These are phyloP conservation scores for Myxozyma neotropica DNA, from an alignment of 805 yeast species.

Conservation along the genomic window DNA sequence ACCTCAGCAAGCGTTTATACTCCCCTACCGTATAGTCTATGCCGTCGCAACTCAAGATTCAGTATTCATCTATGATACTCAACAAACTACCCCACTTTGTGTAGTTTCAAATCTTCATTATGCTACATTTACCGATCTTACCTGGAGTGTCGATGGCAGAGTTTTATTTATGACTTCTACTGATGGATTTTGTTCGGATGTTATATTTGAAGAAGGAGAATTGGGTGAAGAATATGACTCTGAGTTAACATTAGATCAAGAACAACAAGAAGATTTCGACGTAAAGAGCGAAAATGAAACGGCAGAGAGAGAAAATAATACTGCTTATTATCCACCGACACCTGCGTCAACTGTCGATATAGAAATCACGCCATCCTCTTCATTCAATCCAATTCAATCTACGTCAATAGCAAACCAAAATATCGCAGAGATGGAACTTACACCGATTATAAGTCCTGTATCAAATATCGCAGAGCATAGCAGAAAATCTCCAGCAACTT, in stretches of 20 bases:
- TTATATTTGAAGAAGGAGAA: conserved; percentile 55
- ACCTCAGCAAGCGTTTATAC: conserved; percentile 48
- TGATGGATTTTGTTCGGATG: conserved; percentile 85
- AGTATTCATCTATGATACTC: conserved; percentile 80
- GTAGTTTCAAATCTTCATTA: conserved; percentile 80
- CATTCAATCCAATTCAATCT: conserved; percentile 25
- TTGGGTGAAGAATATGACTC: conserved; percentile 53
- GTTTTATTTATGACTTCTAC: conserved; percentile 75
- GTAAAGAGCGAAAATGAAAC: background rate
- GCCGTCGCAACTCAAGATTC: conserved; percentile 94
- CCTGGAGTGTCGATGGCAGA: conserved; percentile 81
- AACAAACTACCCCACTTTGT: conserved; percentile 66
- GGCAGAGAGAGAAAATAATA: background rate
- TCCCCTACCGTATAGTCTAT: conserved; percentile 81
- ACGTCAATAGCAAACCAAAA: conserved; percentile 14
- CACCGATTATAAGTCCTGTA: conserved; percentile 28
- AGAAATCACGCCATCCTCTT: background rate
- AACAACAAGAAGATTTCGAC: background rate
- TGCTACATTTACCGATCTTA: conserved; percentile 80
- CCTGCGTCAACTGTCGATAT: too few species aligned
- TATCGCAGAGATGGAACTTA: conserved; percentile 6
- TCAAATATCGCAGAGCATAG: conserved; percentile 13
- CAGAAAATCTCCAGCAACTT: background rate
- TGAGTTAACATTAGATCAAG: too few species aligned
- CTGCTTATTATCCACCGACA: too few species aligned